These are phyloP conservation scores for Copromyces sp. DNA, from an alignment of 495 filamentous ascomycete species.

Conservation along the genomic window DNA sequence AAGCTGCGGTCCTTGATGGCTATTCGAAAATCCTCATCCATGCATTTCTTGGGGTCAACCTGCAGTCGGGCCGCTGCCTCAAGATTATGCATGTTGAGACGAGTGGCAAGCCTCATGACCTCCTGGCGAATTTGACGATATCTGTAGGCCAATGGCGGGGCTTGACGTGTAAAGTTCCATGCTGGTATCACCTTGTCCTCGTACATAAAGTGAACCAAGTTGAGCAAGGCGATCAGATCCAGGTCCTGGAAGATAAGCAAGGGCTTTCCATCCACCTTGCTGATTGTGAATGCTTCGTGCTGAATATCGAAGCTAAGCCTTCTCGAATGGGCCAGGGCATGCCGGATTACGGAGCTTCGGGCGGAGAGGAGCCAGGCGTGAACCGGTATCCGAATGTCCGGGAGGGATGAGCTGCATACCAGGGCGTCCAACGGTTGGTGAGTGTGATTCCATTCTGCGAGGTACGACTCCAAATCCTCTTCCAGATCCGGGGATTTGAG, in stretches of 20 bases:
- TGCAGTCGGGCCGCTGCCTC: constrained; percentile 70
- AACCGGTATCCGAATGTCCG: constrained; percentile 62
- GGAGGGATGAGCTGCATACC: constrained; percentile 46
- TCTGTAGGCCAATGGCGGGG: constrained; percentile 49
- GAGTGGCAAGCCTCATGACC: constrained; percentile 65
- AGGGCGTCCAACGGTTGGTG: constrained; percentile 33
- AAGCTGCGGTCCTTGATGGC: constrained; percentile 59
- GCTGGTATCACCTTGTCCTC: constrained; percentile 70
- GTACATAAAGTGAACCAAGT: constrained; percentile 72
- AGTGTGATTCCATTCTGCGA: constrained; percentile 24
- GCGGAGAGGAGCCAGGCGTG: constrained; percentile 71
- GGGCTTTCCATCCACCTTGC: constrained; percentile 36
- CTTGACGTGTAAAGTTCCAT: constrained; percentile 64
- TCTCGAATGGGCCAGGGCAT: constrained; percentile 44
- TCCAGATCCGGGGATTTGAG: constrained; percentile 49
- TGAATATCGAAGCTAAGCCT: constrained; percentile 25
- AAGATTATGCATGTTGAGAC: constrained; percentile 54
- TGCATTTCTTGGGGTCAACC: constrained; percentile 47
- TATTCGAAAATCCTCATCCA: constrained; percentile 56
- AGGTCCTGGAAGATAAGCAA: constrained; percentile 52
- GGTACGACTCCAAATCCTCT: constrained; percentile 36
- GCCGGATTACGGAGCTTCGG: constrained; percentile 59
- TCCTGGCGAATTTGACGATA: constrained; percentile 73
- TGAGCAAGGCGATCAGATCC: constrained; percentile 67
- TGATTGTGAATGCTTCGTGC: constrained; percentile 50